A percentile compares a stretch with the other conserved stretches of the same genome.
These are phyloP conservation scores for Stromatinia cepivora DNA, from an alignment of 2,329 filamentous ascomycete species.

Conservation along the genomic window DNA sequence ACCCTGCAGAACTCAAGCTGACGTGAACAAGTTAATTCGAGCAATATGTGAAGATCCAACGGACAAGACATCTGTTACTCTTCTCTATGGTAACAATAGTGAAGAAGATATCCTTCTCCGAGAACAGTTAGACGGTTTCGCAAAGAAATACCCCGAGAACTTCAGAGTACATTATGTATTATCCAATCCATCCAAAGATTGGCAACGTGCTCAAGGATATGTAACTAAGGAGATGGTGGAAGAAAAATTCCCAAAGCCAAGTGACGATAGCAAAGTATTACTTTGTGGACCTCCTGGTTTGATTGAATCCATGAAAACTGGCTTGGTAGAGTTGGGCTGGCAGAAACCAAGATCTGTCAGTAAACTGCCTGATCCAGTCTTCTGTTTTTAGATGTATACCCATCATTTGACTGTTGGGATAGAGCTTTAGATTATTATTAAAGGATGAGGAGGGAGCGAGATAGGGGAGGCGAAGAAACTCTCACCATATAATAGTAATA, in stretches of 20 bases:
- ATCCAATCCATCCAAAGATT: slow-evolving; percentile 48
- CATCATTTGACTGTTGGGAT: not conserved
- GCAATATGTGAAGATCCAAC: slow-evolving; percentile 61
- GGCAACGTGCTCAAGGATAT: slow-evolving; percentile 52
- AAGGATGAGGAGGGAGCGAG: too few relatives aligned
- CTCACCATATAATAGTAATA: too few relatives aligned
- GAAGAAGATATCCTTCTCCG: slow-evolving; percentile 61
- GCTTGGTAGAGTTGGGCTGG: slow-evolving; percentile 51
- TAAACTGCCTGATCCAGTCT: slow-evolving; percentile 57
- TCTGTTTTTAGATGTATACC: slow-evolving; percentile 47
- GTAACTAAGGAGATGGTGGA: slow-evolving; percentile 53
- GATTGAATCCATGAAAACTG: slow-evolving; percentile 57
- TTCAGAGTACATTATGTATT: slow-evolving; percentile 58
- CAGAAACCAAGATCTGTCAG: slow-evolving; percentile 50
- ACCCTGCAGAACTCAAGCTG: not conserved
- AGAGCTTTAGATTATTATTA: too few relatives aligned
- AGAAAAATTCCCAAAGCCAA: slow-evolving; percentile 50
- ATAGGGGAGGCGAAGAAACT: too few relatives aligned
- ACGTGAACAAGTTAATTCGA: slow-evolving; percentile 52
- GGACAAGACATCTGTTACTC: slow-evolving; percentile 56
- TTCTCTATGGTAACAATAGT: slow-evolving; percentile 60
- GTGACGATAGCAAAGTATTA: slow-evolving; percentile 52
- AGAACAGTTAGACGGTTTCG: slow-evolving; percentile 55
- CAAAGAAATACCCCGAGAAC: slow-evolving; percentile 51
- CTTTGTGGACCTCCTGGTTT: slow-evolving; percentile 63